Conservation (phyloP, 352 stramenopile genomes). For the Globisporangium perplexum region DNA sequence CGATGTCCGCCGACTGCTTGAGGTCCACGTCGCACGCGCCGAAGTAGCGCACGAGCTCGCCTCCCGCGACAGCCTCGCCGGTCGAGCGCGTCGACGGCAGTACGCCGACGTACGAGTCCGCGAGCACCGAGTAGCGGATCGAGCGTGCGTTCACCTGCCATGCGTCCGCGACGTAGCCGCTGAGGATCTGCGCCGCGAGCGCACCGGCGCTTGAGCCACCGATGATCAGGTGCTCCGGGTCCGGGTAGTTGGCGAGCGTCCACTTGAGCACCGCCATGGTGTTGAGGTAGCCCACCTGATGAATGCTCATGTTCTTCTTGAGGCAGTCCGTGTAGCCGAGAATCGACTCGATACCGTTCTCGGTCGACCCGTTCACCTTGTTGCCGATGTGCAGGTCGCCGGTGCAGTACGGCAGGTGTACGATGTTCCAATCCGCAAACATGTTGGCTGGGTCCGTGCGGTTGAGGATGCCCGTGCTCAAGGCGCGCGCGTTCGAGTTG, state of each 20-base stretch:
- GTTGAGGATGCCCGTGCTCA: slow-evolving; percentile 31
- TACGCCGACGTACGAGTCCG: slow-evolving; percentile 42
- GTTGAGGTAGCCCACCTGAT: slow-evolving; percentile 34
- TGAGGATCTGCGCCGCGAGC: slow-evolving; percentile 29
- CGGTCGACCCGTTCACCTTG: slow-evolving; percentile 4
- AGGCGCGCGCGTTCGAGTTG: slow-evolving; percentile 17
- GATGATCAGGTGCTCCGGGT: slow-evolving; percentile 28
- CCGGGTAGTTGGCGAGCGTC: slow-evolving; percentile 30
- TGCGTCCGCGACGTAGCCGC: slow-evolving; percentile 21
- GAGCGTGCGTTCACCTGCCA: slow-evolving; percentile 35
- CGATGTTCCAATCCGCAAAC: slow-evolving; percentile 46
- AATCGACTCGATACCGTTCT: slow-evolving; percentile 11
- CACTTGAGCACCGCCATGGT: slow-evolving; percentile 29
- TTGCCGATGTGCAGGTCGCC: slow-evolving; percentile 40
- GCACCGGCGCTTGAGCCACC: slow-evolving; percentile 27
- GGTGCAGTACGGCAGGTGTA: slow-evolving; percentile 46
- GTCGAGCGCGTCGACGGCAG: slow-evolving; percentile 19
- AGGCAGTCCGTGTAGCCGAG: slow-evolving; percentile 15
- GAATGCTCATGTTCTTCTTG: slow-evolving; percentile 21
- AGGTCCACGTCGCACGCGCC: slow-evolving; percentile 31
- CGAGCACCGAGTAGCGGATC: slow-evolving; percentile 31
- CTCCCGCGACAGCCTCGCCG: slow-evolving; percentile 9
- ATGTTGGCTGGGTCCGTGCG: slow-evolving; percentile 28
- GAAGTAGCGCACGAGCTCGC: slow-evolving; percentile 30
- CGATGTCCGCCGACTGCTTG: slow-evolving; percentile 27